Percentiles rank a stretch among this genome's conserved stretches.
Conservation (phyloP, 371 early-diverging fungal genomes). For the Mortierella sp. region DNA sequence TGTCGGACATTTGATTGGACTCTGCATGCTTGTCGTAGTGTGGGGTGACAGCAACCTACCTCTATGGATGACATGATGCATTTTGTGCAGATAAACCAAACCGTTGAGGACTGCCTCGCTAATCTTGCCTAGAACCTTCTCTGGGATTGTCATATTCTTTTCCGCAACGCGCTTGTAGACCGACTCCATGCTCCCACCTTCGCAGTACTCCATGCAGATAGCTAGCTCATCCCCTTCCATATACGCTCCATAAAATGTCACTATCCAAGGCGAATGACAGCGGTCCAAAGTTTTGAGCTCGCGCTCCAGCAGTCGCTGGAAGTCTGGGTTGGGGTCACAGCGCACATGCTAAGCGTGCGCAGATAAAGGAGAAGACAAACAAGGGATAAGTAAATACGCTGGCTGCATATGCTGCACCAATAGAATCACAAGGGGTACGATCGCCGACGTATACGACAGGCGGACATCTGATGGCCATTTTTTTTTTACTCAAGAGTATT, state of each 20-base stretch:
- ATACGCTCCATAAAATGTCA: constrained; percentile 94
- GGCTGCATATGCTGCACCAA: constrained; percentile 13
- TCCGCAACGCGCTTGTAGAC: constrained; percentile 79
- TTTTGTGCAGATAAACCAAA: constrained; percentile 78
- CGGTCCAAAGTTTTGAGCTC: constrained; percentile 90
- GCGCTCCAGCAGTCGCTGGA: constrained; percentile 88
- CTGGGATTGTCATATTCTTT: constrained; percentile 77
- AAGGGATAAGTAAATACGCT: neutral
- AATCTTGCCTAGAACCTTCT: constrained; percentile 82
- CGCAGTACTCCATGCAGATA: constrained; percentile 96
- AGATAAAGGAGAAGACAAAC: constrained; percentile 3
- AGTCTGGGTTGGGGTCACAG: constrained; percentile 73
- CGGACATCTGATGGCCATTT: no score
- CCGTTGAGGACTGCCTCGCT: constrained; percentile 84
- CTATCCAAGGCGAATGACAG: constrained; percentile 93
- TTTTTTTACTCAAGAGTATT: neutral
- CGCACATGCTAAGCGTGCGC: constrained; percentile 65
- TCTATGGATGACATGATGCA: constrained; percentile 88
- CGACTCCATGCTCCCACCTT: constrained; percentile 84
- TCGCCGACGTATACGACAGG: no score
- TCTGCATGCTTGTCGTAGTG: no score
- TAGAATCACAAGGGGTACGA: constrained; percentile 19
- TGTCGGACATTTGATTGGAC: no score
- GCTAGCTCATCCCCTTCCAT: constrained; percentile 90
- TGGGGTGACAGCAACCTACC: constrained; percentile 60